These are phyloP conservation scores for Arabidopsis lyrata DNA, from an alignment of 441 rosid genomes.

Conservation along the genomic window DNA sequence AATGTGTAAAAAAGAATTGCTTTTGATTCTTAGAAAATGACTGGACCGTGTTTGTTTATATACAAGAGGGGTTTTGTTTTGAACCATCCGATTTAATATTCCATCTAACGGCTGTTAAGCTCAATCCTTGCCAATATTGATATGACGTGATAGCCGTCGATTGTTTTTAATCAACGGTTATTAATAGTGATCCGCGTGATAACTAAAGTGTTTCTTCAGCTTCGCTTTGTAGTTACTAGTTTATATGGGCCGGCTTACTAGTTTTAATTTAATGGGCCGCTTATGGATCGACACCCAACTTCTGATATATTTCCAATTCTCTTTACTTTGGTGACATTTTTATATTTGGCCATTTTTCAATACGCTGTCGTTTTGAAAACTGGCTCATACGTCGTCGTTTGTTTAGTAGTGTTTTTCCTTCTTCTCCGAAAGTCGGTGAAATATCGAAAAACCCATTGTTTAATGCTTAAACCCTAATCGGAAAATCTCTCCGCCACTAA, in stretches of 20 bases:
- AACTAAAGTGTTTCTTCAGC: not conserved
- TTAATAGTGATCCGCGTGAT: constrained; percentile 16
- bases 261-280: too few species aligned
- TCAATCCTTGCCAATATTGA: constrained; percentile 16
- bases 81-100: constrained; percentile 10
- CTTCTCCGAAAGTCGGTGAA: too few species aligned
- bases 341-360: too few species aligned
- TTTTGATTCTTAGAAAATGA: not conserved
- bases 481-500: constrained; percentile 6
- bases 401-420: too few species aligned
- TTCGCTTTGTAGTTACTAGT: not conserved
- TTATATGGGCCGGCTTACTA: too few species aligned
- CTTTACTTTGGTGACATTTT: too few species aligned
- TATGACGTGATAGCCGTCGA: not conserved
- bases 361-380: constrained; percentile 8
- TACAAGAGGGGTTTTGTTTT: constrained; percentile 29
- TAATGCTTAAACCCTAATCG: constrained; percentile 39
- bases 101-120: constrained; percentile 10
- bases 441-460: not conserved
- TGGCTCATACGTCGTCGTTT: not conserved
- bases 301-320: too few species aligned
- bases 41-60: constrained; percentile 13
- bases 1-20: not conserved
- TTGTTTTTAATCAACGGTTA: constrained; percentile 5
- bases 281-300: too few species aligned